Evolutionary conservation across 1,284 basidiomycete genomes (phyloP), one percentile per base, ranked within the genome.

Genomic region (Sporisorium sorghi): DNA sequence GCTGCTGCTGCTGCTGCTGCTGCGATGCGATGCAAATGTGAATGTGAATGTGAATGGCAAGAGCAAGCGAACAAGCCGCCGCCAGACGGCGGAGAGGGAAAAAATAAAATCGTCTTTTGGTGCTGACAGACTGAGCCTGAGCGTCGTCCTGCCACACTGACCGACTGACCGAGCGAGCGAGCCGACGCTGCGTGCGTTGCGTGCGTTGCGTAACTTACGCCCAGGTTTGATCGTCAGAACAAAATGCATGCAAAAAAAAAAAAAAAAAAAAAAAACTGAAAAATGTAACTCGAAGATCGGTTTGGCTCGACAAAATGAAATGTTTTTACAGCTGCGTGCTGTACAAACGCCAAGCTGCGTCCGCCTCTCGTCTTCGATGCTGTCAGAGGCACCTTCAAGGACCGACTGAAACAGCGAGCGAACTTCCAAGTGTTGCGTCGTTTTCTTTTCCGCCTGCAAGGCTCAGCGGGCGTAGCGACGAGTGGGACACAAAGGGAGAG

Each of bases 211-310:
- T 5, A 17, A 3, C 8, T 1, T 19, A 40, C 17, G 37, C 37
- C 37, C 37, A 40, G 37, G 37, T 40, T 40, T 40, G 37, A 40
- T 40, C 37, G 37, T 40, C 37, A 40, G 37, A 40, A 33, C 3
- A 11, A 11, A 33, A 33, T 33, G 37, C 37, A 40, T 17, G 37
- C n/a, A n/a, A n/a, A 37, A 8, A 37, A n/a, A 2, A 8, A n/a
- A n/a, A n/a, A n/a, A n/a, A n/a, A n/a, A n/a, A n/a, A n/a, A n/a
- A n/a, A n/a, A n/a, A n/a, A n/a, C 17, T 8, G 4, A n/a, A n/a
- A 52, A 53, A 50, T 62, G 66, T 63, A 58, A 47, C 42, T 58
- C 52, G 56, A 69, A 62, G 59, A 68, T 68, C 66, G 65, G 50
- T 51, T 10, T 12, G 35, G 7, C 32, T 33, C 12, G 15, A 5